Conservation (phyloP, 1,139 yeast genomes). For the Diutina mesorugosa region DNA sequence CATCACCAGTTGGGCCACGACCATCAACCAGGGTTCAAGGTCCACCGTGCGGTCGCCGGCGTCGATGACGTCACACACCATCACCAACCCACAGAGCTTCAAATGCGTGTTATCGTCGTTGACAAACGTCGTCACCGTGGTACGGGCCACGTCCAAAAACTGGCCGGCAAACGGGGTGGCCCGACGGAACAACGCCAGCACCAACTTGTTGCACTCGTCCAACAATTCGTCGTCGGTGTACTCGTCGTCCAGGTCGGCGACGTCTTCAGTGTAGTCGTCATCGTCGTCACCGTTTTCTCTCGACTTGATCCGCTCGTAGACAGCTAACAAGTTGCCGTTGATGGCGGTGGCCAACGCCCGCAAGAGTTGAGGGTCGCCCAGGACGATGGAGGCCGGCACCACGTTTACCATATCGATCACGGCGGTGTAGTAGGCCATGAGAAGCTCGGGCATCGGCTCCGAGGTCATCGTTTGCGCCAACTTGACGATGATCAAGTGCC, state of each 20-base stretch:
- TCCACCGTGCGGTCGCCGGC: constrained; percentile 59
- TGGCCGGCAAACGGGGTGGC: constrained; percentile 49
- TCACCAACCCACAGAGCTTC: constrained; percentile 69
- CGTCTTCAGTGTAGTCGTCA: constrained; percentile 64
- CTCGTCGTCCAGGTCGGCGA: constrained; percentile 72
- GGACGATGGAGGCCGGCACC: constrained; percentile 51
- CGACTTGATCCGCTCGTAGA: constrained; percentile 56
- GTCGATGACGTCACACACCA: constrained; percentile 71
- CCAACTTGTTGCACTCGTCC: constrained; percentile 72
- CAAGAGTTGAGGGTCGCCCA: constrained; percentile 36
- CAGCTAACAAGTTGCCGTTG: constrained; percentile 49
- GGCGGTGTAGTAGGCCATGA: constrained; percentile 66
- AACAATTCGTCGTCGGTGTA: constrained; percentile 81
- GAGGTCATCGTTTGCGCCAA: constrained; percentile 53
- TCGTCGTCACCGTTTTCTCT: constrained; percentile 48
- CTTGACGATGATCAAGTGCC: constrained; percentile 63
- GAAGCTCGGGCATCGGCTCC: constrained; percentile 79
- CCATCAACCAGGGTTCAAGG: constrained; percentile 50
- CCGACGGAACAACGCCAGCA: constrained; percentile 63
- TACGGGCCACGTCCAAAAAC: constrained; percentile 45
- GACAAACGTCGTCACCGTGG: constrained; percentile 36
- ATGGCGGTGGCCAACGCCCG: constrained; percentile 47
- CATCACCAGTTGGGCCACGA: constrained; percentile 51
- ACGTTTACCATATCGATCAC: constrained; percentile 55
- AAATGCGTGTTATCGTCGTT: constrained; percentile 56